Conservation (phyloP, 2,329 filamentous ascomycete genomes). For the Rutstroemia sydowiana region DNA sequence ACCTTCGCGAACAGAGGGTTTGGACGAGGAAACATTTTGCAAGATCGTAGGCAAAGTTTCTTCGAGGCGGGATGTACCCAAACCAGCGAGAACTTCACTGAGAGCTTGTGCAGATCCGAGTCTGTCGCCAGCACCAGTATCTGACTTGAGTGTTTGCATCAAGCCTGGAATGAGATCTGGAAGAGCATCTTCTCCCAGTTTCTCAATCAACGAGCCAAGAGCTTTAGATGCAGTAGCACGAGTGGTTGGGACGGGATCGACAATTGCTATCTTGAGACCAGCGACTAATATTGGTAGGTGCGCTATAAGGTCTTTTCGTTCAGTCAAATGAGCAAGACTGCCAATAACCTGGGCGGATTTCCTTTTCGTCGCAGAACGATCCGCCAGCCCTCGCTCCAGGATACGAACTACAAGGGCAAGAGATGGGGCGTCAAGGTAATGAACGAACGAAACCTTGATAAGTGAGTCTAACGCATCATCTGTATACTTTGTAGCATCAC, state of each 20-base stretch:
- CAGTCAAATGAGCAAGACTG: slow-evolving; percentile 91
- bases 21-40: slow-evolving; percentile 89
- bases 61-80: slow-evolving; percentile 86
- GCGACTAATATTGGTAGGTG: slow-evolving; percentile 90
- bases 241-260: slow-evolving; percentile 94
- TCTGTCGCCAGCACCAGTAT: slow-evolving; percentile 91
- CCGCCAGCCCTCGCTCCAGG: slow-evolving; percentile 81
- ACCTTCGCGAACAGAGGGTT: slow-evolving; percentile 85
- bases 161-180: slow-evolving; percentile 95
- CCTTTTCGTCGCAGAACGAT: slow-evolving; percentile 89
- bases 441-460: slow-evolving; percentile 97
- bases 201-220: slow-evolving; percentile 92
- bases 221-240: slow-evolving; percentile 94
- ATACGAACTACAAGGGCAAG: slow-evolving; percentile 92
- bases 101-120: slow-evolving; percentile 94
- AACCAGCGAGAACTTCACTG: slow-evolving; percentile 88
- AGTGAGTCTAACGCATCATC: slow-evolving; percentile 88
- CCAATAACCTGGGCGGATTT: slow-evolving; percentile 98
- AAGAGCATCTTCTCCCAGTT: slow-evolving; percentile 91
- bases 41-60: slow-evolving; percentile 94
- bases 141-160: slow-evolving; percentile 96
- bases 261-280: slow-evolving; percentile 79
- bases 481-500: slow-evolving; percentile 94
- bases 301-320: slow-evolving; percentile 85
- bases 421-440: slow-evolving; percentile 96